These are phyloP conservation scores for Adiantum capillusveneris DNA, from an alignment of 75 land plant genomes.

Conservation along the genomic window DNA sequence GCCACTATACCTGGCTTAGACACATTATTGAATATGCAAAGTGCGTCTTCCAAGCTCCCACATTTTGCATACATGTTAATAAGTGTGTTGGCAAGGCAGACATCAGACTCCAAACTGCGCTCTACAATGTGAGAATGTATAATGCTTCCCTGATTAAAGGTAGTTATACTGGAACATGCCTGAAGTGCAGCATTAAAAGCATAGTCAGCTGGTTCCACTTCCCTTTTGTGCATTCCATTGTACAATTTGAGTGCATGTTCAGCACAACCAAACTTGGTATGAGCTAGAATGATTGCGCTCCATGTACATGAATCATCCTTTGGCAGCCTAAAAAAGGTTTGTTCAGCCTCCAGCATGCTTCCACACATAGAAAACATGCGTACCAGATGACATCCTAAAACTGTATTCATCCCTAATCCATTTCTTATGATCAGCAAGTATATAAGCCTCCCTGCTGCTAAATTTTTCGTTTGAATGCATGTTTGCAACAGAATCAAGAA, in stretches of 20 bases:
- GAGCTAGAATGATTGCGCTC: conserved; percentile 70
- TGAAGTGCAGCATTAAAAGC: conserved; percentile 5
- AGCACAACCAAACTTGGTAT: conserved; percentile 50
- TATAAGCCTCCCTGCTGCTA: neutral
- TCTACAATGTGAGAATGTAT: neutral
- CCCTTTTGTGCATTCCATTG: conserved; percentile 32
- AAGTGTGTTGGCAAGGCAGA: neutral
- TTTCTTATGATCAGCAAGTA: conserved; percentile 13
- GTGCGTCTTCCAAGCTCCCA: conserved; percentile 10
- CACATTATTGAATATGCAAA: conserved; percentile 16
- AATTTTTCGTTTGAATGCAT: neutral
- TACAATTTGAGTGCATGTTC: conserved; percentile 43
- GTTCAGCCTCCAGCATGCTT: conserved; percentile 14
- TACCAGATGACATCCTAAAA: conserved; percentile 36
- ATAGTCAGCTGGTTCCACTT: conserved; percentile 2
- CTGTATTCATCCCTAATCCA: conserved; percentile 16
- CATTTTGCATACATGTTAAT: conserved; percentile 18
- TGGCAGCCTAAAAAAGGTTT: conserved; percentile 27
- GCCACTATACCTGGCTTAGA: conserved; percentile 17
- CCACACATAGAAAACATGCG: conserved; percentile 45
- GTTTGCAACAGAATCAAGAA: neutral
- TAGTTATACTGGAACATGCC: conserved; percentile 6
- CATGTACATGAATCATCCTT: conserved; percentile 58
- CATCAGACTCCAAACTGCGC: neutral
- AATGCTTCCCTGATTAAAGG: neutral